Evolutionary conservation across 2,329 filamentous ascomycete species (phyloP), one percentile per base, ranked within the genome.

Genomic region (Sporothrix curviconia): DNA sequence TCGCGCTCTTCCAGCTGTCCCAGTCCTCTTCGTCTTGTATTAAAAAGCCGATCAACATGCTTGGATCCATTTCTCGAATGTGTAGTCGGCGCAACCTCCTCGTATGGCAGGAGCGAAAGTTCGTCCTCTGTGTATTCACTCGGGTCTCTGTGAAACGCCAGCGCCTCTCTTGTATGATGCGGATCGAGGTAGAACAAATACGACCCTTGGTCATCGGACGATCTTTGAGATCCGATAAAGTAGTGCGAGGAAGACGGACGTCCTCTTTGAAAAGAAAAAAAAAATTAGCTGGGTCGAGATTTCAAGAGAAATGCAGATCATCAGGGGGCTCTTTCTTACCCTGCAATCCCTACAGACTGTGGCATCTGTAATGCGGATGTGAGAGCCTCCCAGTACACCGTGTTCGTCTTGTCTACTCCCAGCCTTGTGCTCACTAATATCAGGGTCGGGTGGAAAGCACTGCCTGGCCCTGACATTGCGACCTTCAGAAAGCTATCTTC

Each of bases 321-420:
- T 19, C n/a, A n/a, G n/a, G n/a, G n/a, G n/a, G n/a, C n/a, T n/a
- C n/a, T n/a, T n/a, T 47, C 80, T 71, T 79, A 94, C 90, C 91
- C 94, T 66, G 94, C 94, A 62, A 99, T 96, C 11, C 94, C 94
- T 52, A 96, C 85, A n/a, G 90, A 95, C 68, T 97, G 94, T 7
- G 86, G 82, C 76, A 95, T 89, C 70, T 94, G 89, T 54, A 99
- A 75, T 19, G 89, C 82, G 19, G 87, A 81, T 66, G 92, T 90
- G 34, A 99, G 78, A n/a, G 92, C 90, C 68, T 95, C 89, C 85
- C 92, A 95, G 67, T 99, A 99, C 2, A 95, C 90, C 0, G 89
- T 88, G 1, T 91, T 99, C 64, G 97, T 87, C 67, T 94, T 90
- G 64, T 97, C 92, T 63, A 97, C 94, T 7, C 94, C 94, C 24